Evolutionary conservation across 2,329 filamentous ascomycete genomes (phyloP), one percentile per base, ranked within the genome.

Genomic region (Pseudogymnoascus sp.): DNA sequence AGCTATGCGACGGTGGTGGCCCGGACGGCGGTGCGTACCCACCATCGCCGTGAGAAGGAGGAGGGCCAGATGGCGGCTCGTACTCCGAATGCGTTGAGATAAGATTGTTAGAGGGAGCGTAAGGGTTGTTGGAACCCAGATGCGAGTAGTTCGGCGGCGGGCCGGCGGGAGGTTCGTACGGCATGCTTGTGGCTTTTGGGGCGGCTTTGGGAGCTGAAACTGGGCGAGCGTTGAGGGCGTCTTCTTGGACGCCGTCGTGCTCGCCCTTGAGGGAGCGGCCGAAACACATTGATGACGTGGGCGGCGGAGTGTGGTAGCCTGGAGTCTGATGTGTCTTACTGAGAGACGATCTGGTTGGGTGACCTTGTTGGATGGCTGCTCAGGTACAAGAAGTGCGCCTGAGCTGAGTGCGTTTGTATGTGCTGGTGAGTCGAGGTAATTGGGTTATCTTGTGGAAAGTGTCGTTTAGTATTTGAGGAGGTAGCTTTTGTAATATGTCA

Each of bases 41-140:
- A 24, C 47, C 47, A 11, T 31, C 47, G 5, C 21, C 40, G 6
- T 69, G 63, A n/a, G 61, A 61, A 8, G 72, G 73, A 31, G 74
- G 74, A 6, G 73, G 75, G 0, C 72, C 74, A 1, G 70, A 61
- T 11, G 70, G 74, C 8, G 73, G 68, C 6, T 29, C 26, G 26
- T 29, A 29, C 7, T 29, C 26, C 26, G 26, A 29, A 29, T 8
- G 26, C 26, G 26, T 29, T 29, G 26, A 6, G 6, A 8, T 6
- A 29, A 29, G 26, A 29, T 29, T 29, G 26, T 26, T 24, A 13
- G 26, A 24, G 31, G 56, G 56, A 11, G 26, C 56, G 37, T 60
- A 60, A 2, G 31, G 31, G 31, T 60, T 60, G 56, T 60, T 60
- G 13, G 31, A 40, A 29, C 44, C 44, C 14, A 50, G 24, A 50